phyloP scores from a whole-genome alignment of 345 rosid genomes.

The Eucalyptus lansdowneana region DNA sequence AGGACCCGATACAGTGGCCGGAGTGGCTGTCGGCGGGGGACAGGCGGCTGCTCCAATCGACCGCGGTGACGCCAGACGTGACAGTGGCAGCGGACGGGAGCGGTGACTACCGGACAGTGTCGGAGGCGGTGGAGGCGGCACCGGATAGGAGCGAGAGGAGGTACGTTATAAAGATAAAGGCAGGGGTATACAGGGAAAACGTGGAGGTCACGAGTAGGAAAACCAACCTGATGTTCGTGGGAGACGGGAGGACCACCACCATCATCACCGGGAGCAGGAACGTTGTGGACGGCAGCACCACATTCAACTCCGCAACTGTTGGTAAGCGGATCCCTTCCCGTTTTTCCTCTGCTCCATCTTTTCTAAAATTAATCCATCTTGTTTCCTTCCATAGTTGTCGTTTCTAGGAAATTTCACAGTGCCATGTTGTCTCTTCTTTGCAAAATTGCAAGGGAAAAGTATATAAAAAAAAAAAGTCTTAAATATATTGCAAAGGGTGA shows the following conservation, averaged over 20 bases:
- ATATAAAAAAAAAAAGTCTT: accelerated
- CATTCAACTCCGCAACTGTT: constrained; percentile 81
- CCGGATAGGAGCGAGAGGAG: constrained; percentile 49
- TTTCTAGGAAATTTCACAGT: neutral
- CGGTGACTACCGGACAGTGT: constrained; percentile 47
- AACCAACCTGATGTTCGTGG: constrained; percentile 67
- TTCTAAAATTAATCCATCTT: neutral
- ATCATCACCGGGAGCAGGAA: constrained; percentile 64
- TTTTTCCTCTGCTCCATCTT: neutral
- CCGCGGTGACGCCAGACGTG: constrained; percentile 40
- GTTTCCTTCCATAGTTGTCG: neutral
- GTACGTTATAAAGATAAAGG: constrained; percentile 60
- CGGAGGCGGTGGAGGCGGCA: constrained; percentile 61
- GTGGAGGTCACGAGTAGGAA: constrained; percentile 57
- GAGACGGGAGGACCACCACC: constrained; percentile 76
- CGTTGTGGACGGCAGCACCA: constrained; percentile 86
- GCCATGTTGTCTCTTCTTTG: neutral
- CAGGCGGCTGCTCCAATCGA: constrained; percentile 53
- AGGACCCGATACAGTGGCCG: constrained; percentile 29
- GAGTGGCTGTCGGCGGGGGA: constrained; percentile 71
- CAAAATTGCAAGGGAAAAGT: neutral
- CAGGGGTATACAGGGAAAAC: constrained; percentile 70
- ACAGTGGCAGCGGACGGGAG: constrained; percentile 90
- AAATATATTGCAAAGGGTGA: accelerated
- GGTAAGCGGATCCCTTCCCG: constrained; percentile 25